A percentile compares a stretch with the other conserved stretches of the same genome.
Evolutionary conservation across 2,329 filamentous ascomycete genomes (phyloP).

Genomic region (Orbilia brochopaga): DNA sequence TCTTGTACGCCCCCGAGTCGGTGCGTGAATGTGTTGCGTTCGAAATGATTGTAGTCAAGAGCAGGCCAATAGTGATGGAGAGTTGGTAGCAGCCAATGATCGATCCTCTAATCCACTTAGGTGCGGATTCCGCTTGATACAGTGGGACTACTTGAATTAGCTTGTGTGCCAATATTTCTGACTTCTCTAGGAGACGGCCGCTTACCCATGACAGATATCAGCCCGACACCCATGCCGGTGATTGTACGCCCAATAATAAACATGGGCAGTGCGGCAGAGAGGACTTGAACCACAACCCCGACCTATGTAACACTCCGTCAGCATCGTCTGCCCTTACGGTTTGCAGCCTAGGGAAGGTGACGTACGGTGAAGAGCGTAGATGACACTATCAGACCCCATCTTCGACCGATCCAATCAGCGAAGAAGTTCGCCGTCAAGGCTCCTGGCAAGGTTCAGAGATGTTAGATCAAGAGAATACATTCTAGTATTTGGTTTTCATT

Average conservation of each 20-base stretch:
- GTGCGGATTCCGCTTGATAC: slow-evolving; percentile 73
- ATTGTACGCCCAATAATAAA: slow-evolving; percentile 59
- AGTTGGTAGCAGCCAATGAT: slow-evolving; percentile 74
- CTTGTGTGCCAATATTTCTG: slow-evolving; percentile 1
- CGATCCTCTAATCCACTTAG: slow-evolving; percentile 74
- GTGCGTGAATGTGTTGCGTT: slow-evolving; percentile 66
- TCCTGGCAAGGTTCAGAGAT: slow-evolving; percentile 64
- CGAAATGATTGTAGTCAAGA: slow-evolving; percentile 71
- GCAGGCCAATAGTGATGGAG: slow-evolving; percentile 72
- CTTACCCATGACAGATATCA: slow-evolving; percentile 50
- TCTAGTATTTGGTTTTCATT: slow-evolving; percentile 67
- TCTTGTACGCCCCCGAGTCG: slow-evolving; percentile 68
- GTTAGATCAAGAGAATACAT: slow-evolving; percentile 69
- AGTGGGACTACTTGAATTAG: slow-evolving; percentile 65
- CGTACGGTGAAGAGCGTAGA: slow-evolving; percentile 67
- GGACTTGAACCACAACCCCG: slow-evolving; percentile 73
- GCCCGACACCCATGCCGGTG: slow-evolving; percentile 43
- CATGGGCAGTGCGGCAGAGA: slow-evolving; percentile 66
- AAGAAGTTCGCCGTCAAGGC: slow-evolving; percentile 75
- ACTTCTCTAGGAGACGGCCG: not conserved
- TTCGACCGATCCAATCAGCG: slow-evolving; percentile 60
- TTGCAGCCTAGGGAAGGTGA: slow-evolving; percentile 59
- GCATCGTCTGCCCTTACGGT: not conserved
- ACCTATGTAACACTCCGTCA: slow-evolving; percentile 12
- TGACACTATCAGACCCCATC: slow-evolving; percentile 69